Base-by-base conservation (phyloP, 73 alveolate genomes). In the Tetrahymena malaccensis region DNA sequence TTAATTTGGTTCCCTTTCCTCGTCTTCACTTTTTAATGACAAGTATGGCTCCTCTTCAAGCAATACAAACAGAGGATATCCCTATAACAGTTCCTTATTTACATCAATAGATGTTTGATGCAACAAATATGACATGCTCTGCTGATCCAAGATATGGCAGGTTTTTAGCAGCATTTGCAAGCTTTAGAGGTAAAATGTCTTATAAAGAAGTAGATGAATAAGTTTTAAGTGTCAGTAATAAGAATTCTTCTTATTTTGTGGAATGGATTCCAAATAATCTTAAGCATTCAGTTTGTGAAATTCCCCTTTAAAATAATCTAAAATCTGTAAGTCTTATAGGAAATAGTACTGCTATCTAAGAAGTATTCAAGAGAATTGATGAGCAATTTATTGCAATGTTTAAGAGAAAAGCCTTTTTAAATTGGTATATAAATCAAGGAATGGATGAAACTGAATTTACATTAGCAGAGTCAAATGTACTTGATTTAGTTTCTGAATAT, bases 251-350 rank as follows among this genome's bases (percentile, higher is more conserved):
- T 40, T 95, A 96, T 85, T 96, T 95, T 96, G 98, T 96, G 93
- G 98, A 96, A 96, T 96, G 97, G 97, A 99, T 99, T 96, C 99
- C 99, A 93, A 98, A 97, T 97, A 98, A 98, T 98, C 97, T 98
- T 85, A 99, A 98, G 97, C 96, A 98, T 35, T 97, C 99, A 85
- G 99, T 98, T 97, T 98, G 99, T 96, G 94, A 85, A 22, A 85
- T 85, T 10, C 85, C 94, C 5, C 37, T 43, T 37, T n/a, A 27
- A 31, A 43, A 55, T 33, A 27, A 22, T 25, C 27, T 10, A 27
- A 11, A 0, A 10, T 38, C 94, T 95, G 98, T 94, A 43, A 95
- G 96, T 93, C 85, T 96, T 96, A 94, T 94, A 70, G 97, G 97
- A 43, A 95, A 93, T 85, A 94, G 94, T 34, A 96, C 96, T 16